Evolutionary conservation across 176 grass and related monocot species (phyloP), one percentile per base, ranked within the genome.

Genomic region (Ensete ventricosum): DNA sequence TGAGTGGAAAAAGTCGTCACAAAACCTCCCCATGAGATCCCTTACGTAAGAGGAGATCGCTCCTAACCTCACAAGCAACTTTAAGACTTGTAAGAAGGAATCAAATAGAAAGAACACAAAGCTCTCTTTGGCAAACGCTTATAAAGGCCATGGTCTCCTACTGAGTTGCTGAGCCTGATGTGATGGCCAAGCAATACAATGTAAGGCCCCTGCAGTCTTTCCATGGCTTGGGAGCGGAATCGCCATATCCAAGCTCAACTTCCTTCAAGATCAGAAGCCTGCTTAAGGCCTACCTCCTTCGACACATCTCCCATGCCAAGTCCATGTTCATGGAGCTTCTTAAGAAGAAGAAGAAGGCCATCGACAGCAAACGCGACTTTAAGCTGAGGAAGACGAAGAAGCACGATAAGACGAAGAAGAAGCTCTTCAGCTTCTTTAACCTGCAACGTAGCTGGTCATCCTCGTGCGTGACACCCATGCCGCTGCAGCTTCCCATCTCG

Each of bases 401-500:
- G 9, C 22, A 23, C 22, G 22, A 23, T 23, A 82, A 69, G 66
- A 78, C 49, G 69, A 69, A 50, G 52, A 58, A 25, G 9, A 80
- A 67, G 55, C 54, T 65, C 25, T 22, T 71, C 11, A 3, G 34
- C 57, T 78, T 60, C 67, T 69, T 82, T 52, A 78, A 54, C 8
- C 27, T 78, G 57, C 78, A 71, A 9, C 13, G 80, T 17, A 76
- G 81, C 64, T 67, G 67, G 54, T 64, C 77, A 14, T 76, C 83
- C 2, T 85, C 79, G 1, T 72, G 81, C 23, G 75, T 77, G 21
- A 50, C 77, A 48, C 78, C 78, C 7, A 52, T 73, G 19, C 58
- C 55, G 7, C 75, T 50, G 7, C 75, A 82, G 54, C 8, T 22
- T 65, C 2, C 64, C 2, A 8, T 9, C 77, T 50, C 24, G 84